Percentiles rank a stretch among this genome's conserved stretches.
These are phyloP conservation scores for Phytophthora lateralis DNA, from an alignment of 352 stramenopile species.

Conservation along the genomic window DNA sequence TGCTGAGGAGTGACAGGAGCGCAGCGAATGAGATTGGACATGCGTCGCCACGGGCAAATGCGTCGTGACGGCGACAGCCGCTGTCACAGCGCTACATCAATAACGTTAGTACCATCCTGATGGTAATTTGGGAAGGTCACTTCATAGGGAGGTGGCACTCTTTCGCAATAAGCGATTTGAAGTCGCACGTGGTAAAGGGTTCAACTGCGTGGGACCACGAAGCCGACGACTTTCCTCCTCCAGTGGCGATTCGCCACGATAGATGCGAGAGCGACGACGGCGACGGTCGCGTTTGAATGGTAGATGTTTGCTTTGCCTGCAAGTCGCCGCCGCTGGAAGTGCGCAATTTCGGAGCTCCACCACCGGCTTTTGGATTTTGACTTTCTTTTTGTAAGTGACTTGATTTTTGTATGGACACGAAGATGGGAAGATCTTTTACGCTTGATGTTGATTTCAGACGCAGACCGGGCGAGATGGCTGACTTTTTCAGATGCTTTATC, in stretches of 20 bases:
- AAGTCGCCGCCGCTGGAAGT: background rate
- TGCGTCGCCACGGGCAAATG: too few relatives aligned
- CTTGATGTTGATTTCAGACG: constrained; percentile 1
- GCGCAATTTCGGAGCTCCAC: background rate
- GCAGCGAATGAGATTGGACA: too few relatives aligned
- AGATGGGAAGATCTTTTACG: constrained; percentile 12
- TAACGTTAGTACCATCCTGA: background rate
- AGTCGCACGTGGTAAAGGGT: constrained; percentile 1
- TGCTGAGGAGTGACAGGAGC: too few relatives aligned
- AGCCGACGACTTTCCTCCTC: background rate
- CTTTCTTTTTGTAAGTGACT: constrained; percentile 19
- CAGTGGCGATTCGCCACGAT: background rate
- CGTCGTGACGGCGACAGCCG: too few relatives aligned
- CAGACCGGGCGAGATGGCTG: constrained; percentile 9
- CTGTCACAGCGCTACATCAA: too few relatives aligned
- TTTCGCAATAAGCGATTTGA: background rate
- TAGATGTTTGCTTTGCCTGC: background rate
- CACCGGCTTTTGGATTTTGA: constrained; percentile 6
- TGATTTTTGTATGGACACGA: constrained; percentile 12
- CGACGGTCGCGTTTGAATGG: background rate
- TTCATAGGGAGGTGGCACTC: background rate
- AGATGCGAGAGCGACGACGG: background rate
- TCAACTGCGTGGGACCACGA: constrained; percentile 8
- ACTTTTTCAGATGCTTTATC: too few relatives aligned
- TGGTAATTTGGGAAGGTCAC: background rate